Percentiles rank a stretch among this genome's conserved stretches.
Evolutionary conservation across 306 rosid species (phyloP).

Genomic region (Hippophae tibetana): DNA sequence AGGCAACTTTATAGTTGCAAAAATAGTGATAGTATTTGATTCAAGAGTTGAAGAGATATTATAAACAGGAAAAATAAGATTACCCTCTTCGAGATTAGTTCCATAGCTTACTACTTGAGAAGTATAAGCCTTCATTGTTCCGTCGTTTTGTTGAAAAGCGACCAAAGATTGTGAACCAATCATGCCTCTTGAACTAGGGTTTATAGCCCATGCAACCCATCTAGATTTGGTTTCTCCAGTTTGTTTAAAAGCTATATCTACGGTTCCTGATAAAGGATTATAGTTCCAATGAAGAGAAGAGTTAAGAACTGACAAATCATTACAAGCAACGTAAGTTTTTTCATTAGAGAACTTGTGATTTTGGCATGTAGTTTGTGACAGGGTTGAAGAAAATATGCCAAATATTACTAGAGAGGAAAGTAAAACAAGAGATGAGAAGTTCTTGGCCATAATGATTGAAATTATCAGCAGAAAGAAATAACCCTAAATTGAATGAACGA

Average conservation of each 20-base stretch:
- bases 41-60: not conserved
- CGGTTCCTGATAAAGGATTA: not conserved
- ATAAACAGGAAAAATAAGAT: slow-evolving; percentile 20
- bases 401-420: no score
- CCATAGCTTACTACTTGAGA: slow-evolving; percentile 11
- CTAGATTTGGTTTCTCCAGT: not conserved
- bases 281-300: slow-evolving; percentile 29
- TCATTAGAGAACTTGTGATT: not conserved
- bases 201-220: slow-evolving; percentile 41
- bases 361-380: no score
- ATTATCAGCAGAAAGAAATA: no score
- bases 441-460: no score
- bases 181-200: slow-evolving; percentile 23
- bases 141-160: slow-evolving; percentile 7
- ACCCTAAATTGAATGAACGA: no score
- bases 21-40: slow-evolving; percentile 10
- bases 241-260: slow-evolving; percentile 28
- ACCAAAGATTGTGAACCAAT: slow-evolving; percentile 30
- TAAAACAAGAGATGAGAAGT: no score
- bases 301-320: slow-evolving; percentile 17
- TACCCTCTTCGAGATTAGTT: slow-evolving; percentile 12
- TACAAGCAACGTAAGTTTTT: slow-evolving; percentile 12
- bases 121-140: slow-evolving; percentile 11
- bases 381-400: no score
- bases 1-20: slow-evolving; percentile 16